These are phyloP conservation scores for Trematosphaeria pertusa DNA, from an alignment of 2,329 filamentous ascomycete genomes.

Conservation along the genomic window DNA sequence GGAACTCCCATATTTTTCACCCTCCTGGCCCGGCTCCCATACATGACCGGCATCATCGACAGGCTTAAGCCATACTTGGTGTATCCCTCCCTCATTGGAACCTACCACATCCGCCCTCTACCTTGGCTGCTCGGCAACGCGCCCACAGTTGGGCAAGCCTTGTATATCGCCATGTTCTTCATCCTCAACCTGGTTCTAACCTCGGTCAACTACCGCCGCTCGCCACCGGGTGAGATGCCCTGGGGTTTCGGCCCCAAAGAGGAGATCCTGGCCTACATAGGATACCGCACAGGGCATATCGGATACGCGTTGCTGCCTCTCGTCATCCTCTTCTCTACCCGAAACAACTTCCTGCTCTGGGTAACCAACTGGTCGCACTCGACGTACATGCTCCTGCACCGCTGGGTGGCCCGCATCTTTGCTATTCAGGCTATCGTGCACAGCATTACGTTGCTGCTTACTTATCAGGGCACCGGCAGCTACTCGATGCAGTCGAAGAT, in stretches of 20 bases:
- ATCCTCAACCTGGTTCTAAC: constrained; percentile 26
- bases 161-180: constrained; percentile 50
- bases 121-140: constrained; percentile 35
- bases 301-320: constrained; percentile 39
- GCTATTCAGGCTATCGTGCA: constrained; percentile 32
- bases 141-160: constrained; percentile 54
- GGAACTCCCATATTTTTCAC: constrained; percentile 26
- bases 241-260: constrained; percentile 36
- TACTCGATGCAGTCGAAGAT: constrained; percentile 22
- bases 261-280: constrained; percentile 38
- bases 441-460: constrained; percentile 19
- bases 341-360: constrained; percentile 50
- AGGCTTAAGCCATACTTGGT: constrained; percentile 22
- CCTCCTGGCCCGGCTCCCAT: constrained; percentile 18
- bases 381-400: constrained; percentile 48
- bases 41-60: constrained; percentile 15
- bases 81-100: constrained; percentile 22
- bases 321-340: constrained; percentile 43
- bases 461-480: constrained; percentile 25
- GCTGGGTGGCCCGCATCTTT: constrained; percentile 32
- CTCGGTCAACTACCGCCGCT: constrained; percentile 44
- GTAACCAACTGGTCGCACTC: constrained; percentile 48
- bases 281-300: constrained; percentile 39
- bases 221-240: constrained; percentile 45
- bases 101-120: constrained; percentile 22